Percentiles rank a stretch among this genome's conserved stretches.
Conservation (phyloP, 805 yeast species). For the Nakazawaea laoshanensis region DNA sequence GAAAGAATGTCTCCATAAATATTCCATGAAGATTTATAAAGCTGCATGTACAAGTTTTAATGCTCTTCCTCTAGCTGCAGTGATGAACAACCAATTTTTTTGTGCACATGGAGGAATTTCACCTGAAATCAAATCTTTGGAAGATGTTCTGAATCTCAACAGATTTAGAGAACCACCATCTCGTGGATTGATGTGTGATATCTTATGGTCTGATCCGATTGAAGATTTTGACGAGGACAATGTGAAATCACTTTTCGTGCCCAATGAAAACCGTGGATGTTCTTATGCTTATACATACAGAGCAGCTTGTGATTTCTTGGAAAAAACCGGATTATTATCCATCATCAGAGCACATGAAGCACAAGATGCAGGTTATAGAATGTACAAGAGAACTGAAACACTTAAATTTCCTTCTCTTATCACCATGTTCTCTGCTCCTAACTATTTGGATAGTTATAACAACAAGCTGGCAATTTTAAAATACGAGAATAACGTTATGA, state of each 20-base stretch:
- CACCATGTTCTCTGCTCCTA: slow-evolving; percentile 93
- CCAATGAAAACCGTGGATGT: slow-evolving; percentile 81
- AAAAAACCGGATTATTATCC: slow-evolving; percentile 70
- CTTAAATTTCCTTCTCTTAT: slow-evolving; percentile 86
- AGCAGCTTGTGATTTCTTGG: slow-evolving; percentile 74
- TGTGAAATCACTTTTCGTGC: slow-evolving; percentile 35
- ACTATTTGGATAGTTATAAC: slow-evolving; percentile 84
- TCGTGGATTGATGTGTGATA: slow-evolving; percentile 86
- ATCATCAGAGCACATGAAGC: slow-evolving; percentile 96
- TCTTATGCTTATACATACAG: slow-evolving; percentile 82
- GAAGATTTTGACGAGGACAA: slow-evolving; percentile 67
- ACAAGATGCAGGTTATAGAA: slow-evolving; percentile 94
- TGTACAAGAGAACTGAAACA: slow-evolving; percentile 77
- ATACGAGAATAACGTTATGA: slow-evolving; percentile 88
- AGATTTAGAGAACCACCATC: slow-evolving; percentile 92
- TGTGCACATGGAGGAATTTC: slow-evolving; percentile 97
- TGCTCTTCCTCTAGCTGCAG: slow-evolving; percentile 83
- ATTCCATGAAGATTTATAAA: slow-evolving; percentile 55
- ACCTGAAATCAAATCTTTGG: slow-evolving; percentile 66
- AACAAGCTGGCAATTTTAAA: slow-evolving; percentile 93
- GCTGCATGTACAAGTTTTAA: slow-evolving; percentile 74
- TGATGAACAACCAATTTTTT: slow-evolving; percentile 88
- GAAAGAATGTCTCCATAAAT: slow-evolving; percentile 83
- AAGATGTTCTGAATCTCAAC: slow-evolving; percentile 61
- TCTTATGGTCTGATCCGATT: slow-evolving; percentile 95